phyloP scores from a whole-genome alignment of 768 basidiomycete species.

The Pleurotus sapidus region DNA sequence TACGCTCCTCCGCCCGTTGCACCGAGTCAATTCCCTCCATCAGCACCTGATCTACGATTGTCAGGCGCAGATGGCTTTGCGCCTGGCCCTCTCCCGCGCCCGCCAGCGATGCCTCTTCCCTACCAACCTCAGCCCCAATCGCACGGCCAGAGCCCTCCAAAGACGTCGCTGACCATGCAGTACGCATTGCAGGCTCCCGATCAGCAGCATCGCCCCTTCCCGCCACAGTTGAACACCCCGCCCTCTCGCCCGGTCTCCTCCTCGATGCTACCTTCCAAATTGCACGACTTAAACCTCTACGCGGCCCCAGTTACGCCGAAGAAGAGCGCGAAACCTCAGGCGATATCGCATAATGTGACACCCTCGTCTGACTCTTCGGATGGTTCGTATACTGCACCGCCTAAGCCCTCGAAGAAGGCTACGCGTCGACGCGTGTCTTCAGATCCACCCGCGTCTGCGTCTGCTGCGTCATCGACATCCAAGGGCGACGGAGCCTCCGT shows the following conservation, averaged over 20 bases:
- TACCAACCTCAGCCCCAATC: slow-evolving; percentile 3
- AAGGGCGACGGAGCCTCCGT: slow-evolving; percentile 16
- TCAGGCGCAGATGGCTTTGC: slow-evolving; percentile 5
- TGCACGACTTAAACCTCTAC: neutral
- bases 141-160: neutral
- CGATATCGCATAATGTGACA: neutral
- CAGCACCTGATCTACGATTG: too few relatives aligned
- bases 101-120: slow-evolving; percentile 19
- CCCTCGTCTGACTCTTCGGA: neutral
- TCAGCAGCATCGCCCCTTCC: slow-evolving; percentile 1
- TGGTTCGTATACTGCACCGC: neutral
- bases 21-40: too few relatives aligned
- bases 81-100: slow-evolving; percentile 11
- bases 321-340: neutral
- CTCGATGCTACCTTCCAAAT: slow-evolving; percentile 7
- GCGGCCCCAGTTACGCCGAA: neutral
- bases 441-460: slow-evolving; percentile 9
- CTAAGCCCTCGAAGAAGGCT: slow-evolving; percentile 3
- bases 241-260: slow-evolving; percentile 10
- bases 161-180: slow-evolving; percentile 18
- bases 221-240: neutral
- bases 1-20: neutral
- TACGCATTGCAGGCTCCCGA: slow-evolving; percentile 14
- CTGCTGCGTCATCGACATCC: slow-evolving; percentile 4
- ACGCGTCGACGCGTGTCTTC: slow-evolving; percentile 3